Evolutionary conservation across 371 early-diverging fungal genomes (phyloP), one percentile per base, ranked within the genome.

Genomic region (Gilbertella persicaria): DNA sequence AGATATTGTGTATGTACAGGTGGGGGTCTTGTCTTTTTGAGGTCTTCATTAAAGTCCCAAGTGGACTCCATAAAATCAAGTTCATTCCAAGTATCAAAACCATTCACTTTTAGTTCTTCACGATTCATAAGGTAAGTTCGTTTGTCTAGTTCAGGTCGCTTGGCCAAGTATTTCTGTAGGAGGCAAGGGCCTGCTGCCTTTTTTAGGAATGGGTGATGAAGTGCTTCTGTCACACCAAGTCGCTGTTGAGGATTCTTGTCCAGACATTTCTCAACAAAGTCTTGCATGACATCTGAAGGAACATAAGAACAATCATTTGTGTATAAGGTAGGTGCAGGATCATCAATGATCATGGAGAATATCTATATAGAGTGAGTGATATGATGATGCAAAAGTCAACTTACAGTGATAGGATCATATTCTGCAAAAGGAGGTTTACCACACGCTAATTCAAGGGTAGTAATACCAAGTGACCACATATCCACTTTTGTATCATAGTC

Each of bases 381-480:
- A 51, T 35, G 6, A 24, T 45, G 28, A 10, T 57, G n/a, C 6
- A 29, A 9, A 29, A 9, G 6, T 2, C 8, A 13, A 45, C 55
- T 66, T 76, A 69, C 77, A 9, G 90, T 83, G 28, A 94, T 75
- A 6, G 95, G 94, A 62, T 95, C 96, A 50, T 88, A 83, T 40
- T 96, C 89, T 5, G 92, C 87, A 53, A 88, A 91, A 4, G 98
- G 98, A 1, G 98, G 99, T 46, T 86, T 87, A 7, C 97, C 97
- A 21, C 90, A 91, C 14, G 95, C 92, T 35, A 98, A 81, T 64
- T 98, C 99, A 45, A 94, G 90, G 17, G 93, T 87, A 3, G 99
- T 97, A 53, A 98, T 96, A 1, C 98, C 99, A 8, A 97, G 75
- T 2, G 91, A 87, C 95, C 95, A 94, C 16, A 94, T 83, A 64